Conservation (phyloP, 345 rosid genomes). For the Pistacia integerrima region DNA sequence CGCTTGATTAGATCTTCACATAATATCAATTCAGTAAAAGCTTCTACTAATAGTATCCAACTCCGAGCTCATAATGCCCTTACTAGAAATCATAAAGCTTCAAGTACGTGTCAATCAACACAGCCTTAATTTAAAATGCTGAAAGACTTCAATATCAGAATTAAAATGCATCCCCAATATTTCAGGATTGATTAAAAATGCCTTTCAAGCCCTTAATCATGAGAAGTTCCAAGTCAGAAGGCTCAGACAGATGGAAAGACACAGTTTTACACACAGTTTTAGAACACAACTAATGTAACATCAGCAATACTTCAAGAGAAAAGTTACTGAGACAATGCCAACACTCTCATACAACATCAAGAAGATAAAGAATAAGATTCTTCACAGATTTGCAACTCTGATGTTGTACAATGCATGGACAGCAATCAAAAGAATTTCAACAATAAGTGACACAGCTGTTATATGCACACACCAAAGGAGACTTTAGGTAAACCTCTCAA, state of each 20-base stretch:
- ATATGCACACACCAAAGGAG: not conserved
- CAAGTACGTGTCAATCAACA: not conserved
- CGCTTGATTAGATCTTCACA: not conserved
- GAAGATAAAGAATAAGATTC: not conserved
- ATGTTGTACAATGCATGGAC: not conserved
- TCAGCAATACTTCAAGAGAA: not conserved
- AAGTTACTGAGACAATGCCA: not conserved
- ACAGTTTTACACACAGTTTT: not conserved
- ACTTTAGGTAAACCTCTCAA: not conserved
- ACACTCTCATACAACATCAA: not conserved
- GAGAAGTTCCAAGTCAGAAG: not conserved
- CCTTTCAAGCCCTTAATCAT: not conserved
- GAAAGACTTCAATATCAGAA: not conserved
- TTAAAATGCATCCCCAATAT: not conserved
- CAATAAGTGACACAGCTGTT: not conserved
- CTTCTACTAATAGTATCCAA: not conserved
- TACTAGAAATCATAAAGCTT: not conserved
- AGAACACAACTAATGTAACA: not conserved
- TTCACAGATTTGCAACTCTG: not conserved
- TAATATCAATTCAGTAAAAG: not conserved
- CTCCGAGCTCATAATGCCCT: too few relatives aligned
- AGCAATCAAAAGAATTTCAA: not conserved
- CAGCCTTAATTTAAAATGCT: not conserved
- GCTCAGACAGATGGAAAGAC: not conserved
- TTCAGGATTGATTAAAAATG: not conserved